Evolutionary conservation across 2,329 filamentous ascomycete genomes (phyloP).

Genomic region (Emydomyces testavorans): DNA sequence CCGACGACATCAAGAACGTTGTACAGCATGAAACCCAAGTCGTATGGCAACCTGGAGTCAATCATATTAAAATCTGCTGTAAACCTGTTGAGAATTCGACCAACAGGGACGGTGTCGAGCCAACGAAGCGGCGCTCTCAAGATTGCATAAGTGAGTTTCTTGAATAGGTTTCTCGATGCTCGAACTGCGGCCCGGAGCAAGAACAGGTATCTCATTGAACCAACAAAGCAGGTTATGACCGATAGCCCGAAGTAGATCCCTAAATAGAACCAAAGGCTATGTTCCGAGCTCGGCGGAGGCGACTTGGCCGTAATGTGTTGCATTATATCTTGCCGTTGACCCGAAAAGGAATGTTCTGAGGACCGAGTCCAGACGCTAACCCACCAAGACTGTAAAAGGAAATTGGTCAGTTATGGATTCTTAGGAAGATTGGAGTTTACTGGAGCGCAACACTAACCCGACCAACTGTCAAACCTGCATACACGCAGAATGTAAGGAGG

Average conservation of each 20-base stretch:
- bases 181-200: conserved; percentile 54
- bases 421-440: not conserved
- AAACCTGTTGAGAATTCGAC: conserved; percentile 66
- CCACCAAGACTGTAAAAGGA: conserved; percentile 34
- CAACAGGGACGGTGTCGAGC: conserved; percentile 69
- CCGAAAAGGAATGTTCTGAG: conserved; percentile 16
- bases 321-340: conserved; percentile 14
- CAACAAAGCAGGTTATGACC: conserved; percentile 45
- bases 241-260: conserved; percentile 55
- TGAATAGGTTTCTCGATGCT: conserved; percentile 58
- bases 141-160: conserved; percentile 53
- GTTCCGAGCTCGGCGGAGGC: not conserved
- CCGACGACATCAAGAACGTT: conserved; percentile 53
- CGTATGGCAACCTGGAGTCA: conserved; percentile 54
- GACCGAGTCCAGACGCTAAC: conserved; percentile 38
- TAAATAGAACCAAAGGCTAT: conserved; percentile 51
- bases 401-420: not conserved
- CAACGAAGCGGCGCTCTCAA: conserved; percentile 64
- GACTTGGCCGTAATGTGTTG: conserved; percentile 11
- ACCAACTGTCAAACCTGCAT: conserved; percentile 45
- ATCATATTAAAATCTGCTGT: conserved; percentile 65
- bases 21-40: conserved; percentile 50
- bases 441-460: conserved; percentile 29
- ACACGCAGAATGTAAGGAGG: conserved; percentile 43
- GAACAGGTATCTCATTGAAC: conserved; percentile 52